Percentiles rank a stretch among this genome's conserved stretches.
Evolutionary conservation across 2,329 filamentous ascomycete genomes (phyloP).

Genomic region (Elsinoe arachidis): DNA sequence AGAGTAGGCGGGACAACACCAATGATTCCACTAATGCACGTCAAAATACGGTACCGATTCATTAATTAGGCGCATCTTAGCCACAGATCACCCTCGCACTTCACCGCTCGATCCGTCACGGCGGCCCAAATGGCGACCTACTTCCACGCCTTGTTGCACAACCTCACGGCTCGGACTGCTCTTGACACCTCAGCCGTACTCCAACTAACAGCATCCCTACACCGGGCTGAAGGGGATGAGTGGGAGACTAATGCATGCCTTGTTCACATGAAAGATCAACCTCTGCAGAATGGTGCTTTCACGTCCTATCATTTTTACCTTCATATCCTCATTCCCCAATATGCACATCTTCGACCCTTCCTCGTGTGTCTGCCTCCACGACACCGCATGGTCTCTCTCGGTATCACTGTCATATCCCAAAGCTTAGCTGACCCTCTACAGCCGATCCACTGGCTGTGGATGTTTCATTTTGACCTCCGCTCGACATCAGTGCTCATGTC

Average conservation of each 20-base stretch:
- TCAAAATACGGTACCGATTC: not conserved
- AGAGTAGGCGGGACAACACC: not conserved
- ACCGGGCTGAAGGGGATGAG: not conserved
- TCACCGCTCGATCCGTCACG: constrained; percentile 5
- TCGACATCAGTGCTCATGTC: constrained; percentile 8
- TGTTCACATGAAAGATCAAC: not conserved
- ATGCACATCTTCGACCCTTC: not conserved
- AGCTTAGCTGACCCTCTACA: not conserved
- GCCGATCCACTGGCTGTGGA: constrained; percentile 6
- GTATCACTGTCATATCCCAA: constrained; percentile 1
- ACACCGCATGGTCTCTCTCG: constrained; percentile 3
- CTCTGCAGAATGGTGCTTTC: not conserved
- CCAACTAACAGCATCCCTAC: not conserved
- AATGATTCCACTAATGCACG: constrained; percentile 3
- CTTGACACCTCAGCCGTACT: not conserved
- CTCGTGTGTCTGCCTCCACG: constrained; percentile 1
- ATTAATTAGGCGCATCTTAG: not conserved
- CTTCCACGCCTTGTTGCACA: not conserved
- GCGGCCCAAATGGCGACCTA: constrained; percentile 10
- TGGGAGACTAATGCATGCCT: not conserved
- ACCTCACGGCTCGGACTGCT: constrained; percentile 2
- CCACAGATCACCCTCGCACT: not conserved
- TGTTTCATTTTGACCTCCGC: not conserved
- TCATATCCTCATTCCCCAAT: not conserved
- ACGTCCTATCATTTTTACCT: constrained; percentile 3